Evolutionary conservation across 495 filamentous ascomycete species (phyloP), one percentile per base, ranked within the genome.

Genomic region (Lasiosphaeria hispida): DNA sequence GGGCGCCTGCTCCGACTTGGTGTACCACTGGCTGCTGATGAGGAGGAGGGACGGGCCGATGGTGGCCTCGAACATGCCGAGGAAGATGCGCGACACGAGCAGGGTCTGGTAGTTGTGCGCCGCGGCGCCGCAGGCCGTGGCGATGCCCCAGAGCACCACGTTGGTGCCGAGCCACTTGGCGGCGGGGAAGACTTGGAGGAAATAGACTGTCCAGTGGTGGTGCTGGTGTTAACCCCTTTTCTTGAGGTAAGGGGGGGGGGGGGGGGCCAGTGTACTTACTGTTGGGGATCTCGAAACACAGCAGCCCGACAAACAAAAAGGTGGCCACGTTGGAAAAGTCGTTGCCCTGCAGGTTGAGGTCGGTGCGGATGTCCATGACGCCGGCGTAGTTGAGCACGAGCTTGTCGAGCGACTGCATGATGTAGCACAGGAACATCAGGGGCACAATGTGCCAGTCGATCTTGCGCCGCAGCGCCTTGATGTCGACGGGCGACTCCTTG

Each of bases 51-150:
- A 79, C 10, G 85, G 85, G 40, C 78, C 78, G 54, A 87, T 83
- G n/a, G 82, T 78, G 14, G 85, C 82, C 71, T 87, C 85, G 54
- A 86, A 81, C 53, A 83, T 74, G 6, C 85, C 85, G 0, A 86
- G 65, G 44, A 87, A 77, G 40, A 83, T 71, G 4, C 85, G 75
- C 4, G 82, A 70, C 17, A 72, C 67, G 6, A 73, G 65, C 9
- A 73, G 65, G 13, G 69, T 70, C 40, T 61, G 62, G 65, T 72
- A 73, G 52, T 62, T 63, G 47, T 30, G 50, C 30, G 71, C 69
- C 1, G 71, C 71, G 13, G 69, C 71, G 48, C 70, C 69, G 65
- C 64, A 69, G 2, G 68, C 70, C 9, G 70, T 73, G 11, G 68
- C 67, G 13, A 63, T 55, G 19, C 67, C 67, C 82, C 83, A 85